phyloP scores from a whole-genome alignment of 2,329 filamentous ascomycete genomes.

The Dactylellina leptospora region DNA sequence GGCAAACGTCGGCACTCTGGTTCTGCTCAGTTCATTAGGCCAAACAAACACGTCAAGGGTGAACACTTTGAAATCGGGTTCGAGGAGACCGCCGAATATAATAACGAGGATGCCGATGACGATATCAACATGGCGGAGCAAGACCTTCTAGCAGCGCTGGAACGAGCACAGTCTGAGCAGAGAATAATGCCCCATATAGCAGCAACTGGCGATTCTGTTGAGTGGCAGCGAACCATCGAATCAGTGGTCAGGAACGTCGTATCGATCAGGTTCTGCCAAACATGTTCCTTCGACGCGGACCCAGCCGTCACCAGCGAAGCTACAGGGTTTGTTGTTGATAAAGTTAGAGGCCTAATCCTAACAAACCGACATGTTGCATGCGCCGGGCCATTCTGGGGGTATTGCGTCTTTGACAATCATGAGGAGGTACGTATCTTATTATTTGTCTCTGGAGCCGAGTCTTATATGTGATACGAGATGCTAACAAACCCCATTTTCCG shows the following conservation, averaged over 20 bases:
- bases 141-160: slow-evolving; percentile 52
- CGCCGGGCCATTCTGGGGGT: slow-evolving; percentile 95
- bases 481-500: neutral
- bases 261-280: slow-evolving; percentile 98
- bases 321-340: slow-evolving; percentile 96
- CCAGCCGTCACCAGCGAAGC: slow-evolving; percentile 91
- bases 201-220: slow-evolving; percentile 71
- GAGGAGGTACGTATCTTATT: slow-evolving; percentile 70
- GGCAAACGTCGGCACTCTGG: slow-evolving; percentile 56
- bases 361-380: slow-evolving; percentile 94
- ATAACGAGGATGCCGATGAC: slow-evolving; percentile 52
- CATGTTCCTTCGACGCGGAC: slow-evolving; percentile 98
- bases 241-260: slow-evolving; percentile 94
- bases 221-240: slow-evolving; percentile 97
- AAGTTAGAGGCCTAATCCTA: slow-evolving; percentile 86
- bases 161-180: slow-evolving; percentile 52
- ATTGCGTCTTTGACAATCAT: slow-evolving; percentile 98
- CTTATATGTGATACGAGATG: no score
- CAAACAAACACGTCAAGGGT: slow-evolving; percentile 56
- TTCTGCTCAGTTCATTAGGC: slow-evolving; percentile 55
- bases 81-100: slow-evolving; percentile 49
- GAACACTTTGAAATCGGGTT: slow-evolving; percentile 52
- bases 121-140: slow-evolving; percentile 49
- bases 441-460: neutral
- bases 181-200: slow-evolving; percentile 59